A percentile compares a stretch with the other conserved stretches of the same genome.
These are phyloP conservation scores for Diplocarpon rosae DNA, from an alignment of 2,329 filamentous ascomycete species.

Conservation along the genomic window DNA sequence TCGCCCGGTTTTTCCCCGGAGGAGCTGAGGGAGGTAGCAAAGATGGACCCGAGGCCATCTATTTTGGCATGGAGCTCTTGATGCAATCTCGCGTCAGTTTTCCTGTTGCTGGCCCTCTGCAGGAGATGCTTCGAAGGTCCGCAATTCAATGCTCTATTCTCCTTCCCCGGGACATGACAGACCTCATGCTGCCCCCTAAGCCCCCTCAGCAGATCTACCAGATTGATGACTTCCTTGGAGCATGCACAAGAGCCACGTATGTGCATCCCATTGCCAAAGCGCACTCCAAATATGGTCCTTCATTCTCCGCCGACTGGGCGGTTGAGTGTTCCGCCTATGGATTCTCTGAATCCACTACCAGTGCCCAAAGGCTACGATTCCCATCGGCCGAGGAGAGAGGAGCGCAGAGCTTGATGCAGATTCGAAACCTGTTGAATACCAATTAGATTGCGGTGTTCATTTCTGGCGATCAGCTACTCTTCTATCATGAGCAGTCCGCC, in stretches of 20 bases:
- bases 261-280: conserved; percentile 23
- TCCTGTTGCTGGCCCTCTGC: conserved; percentile 25
- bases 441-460: conserved; percentile 5
- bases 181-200: conserved; percentile 10
- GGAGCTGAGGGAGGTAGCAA: conserved; percentile 14
- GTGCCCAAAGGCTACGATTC: conserved; percentile 5
- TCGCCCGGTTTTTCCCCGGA: conserved; percentile 25
- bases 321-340: conserved; percentile 14
- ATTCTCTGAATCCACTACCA: conserved; percentile 10
- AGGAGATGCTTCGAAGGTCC: conserved; percentile 24
- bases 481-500: not conserved
- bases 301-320: conserved; percentile 24
- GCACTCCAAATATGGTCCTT: conserved; percentile 19
- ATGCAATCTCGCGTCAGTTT: conserved; percentile 22
- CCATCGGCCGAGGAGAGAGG: conserved; percentile 19
- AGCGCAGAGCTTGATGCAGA: conserved; percentile 24
- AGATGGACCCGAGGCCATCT: conserved; percentile 22
- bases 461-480: not conserved
- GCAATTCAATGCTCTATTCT: conserved; percentile 19
- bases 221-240: conserved; percentile 26
- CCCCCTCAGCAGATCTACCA: conserved; percentile 11
- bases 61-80: conserved; percentile 23
- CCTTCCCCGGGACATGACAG: conserved; percentile 16
- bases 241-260: conserved; percentile 25
- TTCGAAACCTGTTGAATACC: conserved; percentile 25